A percentile compares a stretch with the other conserved stretches of the same genome.
These are phyloP conservation scores for Penicillium roqueforti DNA, from an alignment of 495 filamentous ascomycete species.

Conservation along the genomic window DNA sequence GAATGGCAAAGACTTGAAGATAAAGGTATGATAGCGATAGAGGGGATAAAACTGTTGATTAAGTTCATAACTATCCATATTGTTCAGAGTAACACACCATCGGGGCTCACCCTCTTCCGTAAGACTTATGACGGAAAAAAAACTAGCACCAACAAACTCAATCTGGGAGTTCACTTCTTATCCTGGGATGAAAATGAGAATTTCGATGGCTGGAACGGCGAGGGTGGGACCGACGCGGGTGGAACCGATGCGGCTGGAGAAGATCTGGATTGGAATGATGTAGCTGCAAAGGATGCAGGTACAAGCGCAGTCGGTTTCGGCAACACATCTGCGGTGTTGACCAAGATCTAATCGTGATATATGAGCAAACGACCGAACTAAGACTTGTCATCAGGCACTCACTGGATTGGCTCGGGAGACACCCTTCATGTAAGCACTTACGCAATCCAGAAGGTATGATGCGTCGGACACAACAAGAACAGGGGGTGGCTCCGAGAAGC, in stretches of 20 bases:
- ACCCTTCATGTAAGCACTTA: not conserved
- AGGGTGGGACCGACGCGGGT: too few species aligned
- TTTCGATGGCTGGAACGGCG: not conserved
- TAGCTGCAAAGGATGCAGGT: too few species aligned
- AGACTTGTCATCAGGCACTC: not conserved
- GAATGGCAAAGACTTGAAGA: not conserved
- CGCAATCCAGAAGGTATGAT: not conserved
- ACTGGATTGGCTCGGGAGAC: not conserved
- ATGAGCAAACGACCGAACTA: not conserved
- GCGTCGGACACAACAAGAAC: constrained; percentile 1
- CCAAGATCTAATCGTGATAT: not conserved
- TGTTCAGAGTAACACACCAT: not conserved
- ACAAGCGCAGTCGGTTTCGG: not conserved
- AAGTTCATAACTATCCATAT: not conserved
- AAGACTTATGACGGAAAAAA: not conserved
- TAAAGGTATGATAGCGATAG: not conserved
- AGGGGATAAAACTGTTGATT: not conserved
- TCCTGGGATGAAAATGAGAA: not conserved
- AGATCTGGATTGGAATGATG: too few species aligned
- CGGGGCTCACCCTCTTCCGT: not conserved
- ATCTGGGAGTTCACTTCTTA: not conserved
- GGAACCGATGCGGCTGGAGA: too few species aligned
- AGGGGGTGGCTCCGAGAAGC: not conserved
- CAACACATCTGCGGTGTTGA: not conserved
- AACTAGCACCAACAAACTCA: not conserved